Base-by-base conservation (phyloP, 106 monocot genomes). In the Dioscorea alata region DNA sequence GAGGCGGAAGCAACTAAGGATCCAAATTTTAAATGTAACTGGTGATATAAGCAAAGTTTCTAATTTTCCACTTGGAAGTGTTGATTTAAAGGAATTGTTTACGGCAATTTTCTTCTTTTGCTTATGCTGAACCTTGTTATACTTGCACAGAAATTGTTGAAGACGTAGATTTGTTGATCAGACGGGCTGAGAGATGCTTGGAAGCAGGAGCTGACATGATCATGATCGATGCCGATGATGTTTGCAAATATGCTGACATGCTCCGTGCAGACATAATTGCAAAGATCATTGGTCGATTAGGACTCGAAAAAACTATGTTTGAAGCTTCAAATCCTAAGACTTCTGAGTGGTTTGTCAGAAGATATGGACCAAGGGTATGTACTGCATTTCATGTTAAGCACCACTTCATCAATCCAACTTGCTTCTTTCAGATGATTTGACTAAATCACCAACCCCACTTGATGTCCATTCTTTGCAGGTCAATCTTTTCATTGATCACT, bases 191-290 rank as follows among this genome's bases (percentile, higher is more conserved):
- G 76, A 76, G 92, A 69, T 93, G 92, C 76, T 81, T 93, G 74
- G 92, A 93, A 76, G 88, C 92, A 52, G 92, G 92, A 15, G 92
- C 92, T 10, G 88, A 93, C 57, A 88, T 83, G 81, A 86, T 93
- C 74, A 83, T 88, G 86, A 93, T 93, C 5, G 88, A 88, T 54
- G 85, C 86, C 12, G 92, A 93, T 67, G 87, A 84, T 66, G 60
- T 91, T 0, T 87, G 87, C 81, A 76, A 74, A 58, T 77, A 81
- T 67, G 69, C 83, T 28, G 83, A 93, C 8, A 71, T 77, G 63
- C 62, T 86, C 19, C 67, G 88, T 23, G 19, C 88, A 19, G 92
- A 93, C 72, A 68, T 90, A n/a, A 83, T 94, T 59, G 94, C 94
- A 23, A 94, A 83, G 74, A 87, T 94, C 35, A 57, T 90, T 50